These are phyloP conservation scores for Dysphania ambrosioides DNA, from an alignment of 148 eudicot genomes.

Conservation along the genomic window DNA sequence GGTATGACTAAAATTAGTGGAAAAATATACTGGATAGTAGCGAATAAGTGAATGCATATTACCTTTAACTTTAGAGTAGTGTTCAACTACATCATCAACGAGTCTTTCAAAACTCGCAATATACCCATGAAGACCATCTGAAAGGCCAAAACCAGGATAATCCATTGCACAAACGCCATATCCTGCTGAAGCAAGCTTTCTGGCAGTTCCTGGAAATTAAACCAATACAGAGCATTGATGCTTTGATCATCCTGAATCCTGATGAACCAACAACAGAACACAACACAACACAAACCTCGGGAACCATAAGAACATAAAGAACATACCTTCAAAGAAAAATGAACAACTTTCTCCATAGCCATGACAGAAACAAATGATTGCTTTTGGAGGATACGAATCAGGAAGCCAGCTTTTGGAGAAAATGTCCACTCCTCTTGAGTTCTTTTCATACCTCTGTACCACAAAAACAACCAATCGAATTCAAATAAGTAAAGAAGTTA, in stretches of 20 bases:
- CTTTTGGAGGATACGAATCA: slow-evolving; percentile 55
- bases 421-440: slow-evolving; percentile 71
- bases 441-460: slow-evolving; percentile 64
- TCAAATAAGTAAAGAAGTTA: too few species aligned
- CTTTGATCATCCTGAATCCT: neutral
- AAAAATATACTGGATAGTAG: neutral
- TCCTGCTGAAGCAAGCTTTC: slow-evolving; percentile 70
- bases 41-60: slow-evolving; percentile 4
- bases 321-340: slow-evolving; percentile 85
- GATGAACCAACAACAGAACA: slow-evolving; percentile 7
- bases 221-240: slow-evolving; percentile 20
- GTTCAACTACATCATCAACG: slow-evolving; percentile 78
- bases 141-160: slow-evolving; percentile 93
- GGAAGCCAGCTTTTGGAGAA: slow-evolving; percentile 89
- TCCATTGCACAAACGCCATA: slow-evolving; percentile 88
- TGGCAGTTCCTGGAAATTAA: slow-evolving; percentile 61
- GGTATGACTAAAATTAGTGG: too few species aligned
- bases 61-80: slow-evolving; percentile 72
- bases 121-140: slow-evolving; percentile 91
- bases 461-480: slow-evolving; percentile 17
- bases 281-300: slow-evolving; percentile 12
- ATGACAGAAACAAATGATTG: slow-evolving; percentile 68
- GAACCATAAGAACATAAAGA: neutral
- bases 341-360: slow-evolving; percentile 97
- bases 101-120: slow-evolving; percentile 64